Percentiles rank a stretch among this genome's conserved stretches.
Evolutionary conservation across 2,329 filamentous ascomycete genomes (phyloP).

Genomic region (Aspergillus proliferans): DNA sequence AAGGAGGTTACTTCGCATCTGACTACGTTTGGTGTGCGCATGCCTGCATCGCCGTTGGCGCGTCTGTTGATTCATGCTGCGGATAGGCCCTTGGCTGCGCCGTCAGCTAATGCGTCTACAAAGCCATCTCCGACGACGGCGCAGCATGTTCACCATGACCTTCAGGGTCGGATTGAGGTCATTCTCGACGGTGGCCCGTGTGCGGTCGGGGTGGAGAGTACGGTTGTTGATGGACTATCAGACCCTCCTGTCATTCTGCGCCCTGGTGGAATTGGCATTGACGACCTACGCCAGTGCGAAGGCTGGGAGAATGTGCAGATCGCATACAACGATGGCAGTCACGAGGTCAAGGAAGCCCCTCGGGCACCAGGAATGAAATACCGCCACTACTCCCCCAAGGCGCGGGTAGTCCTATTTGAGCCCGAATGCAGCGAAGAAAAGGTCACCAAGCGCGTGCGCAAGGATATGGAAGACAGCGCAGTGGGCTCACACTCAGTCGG

Average conservation of each 20-base stretch:
- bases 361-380: constrained; percentile 98
- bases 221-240: constrained; percentile 85
- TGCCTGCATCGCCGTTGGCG: constrained; percentile 81
- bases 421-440: constrained; percentile 32
- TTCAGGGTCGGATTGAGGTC: constrained; percentile 72
- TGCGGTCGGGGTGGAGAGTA: constrained; percentile 88
- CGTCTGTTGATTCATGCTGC: constrained; percentile 76
- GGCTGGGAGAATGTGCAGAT: constrained; percentile 77
- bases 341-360: constrained; percentile 60
- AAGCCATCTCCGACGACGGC: constrained; percentile 88
- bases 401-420: constrained; percentile 78
- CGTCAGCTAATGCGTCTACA: constrained; percentile 90
- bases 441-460: constrained; percentile 26
- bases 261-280: constrained; percentile 80
- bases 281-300: constrained; percentile 63
- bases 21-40: constrained; percentile 77
- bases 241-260: constrained; percentile 73
- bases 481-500: constrained; percentile 28
- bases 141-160: constrained; percentile 79
- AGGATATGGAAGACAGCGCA: constrained; percentile 27
- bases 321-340: constrained; percentile 71
- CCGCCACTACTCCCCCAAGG: constrained; percentile 91
- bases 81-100: constrained; percentile 75
- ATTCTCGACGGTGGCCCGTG: constrained; percentile 87
- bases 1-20: constrained; percentile 88